A percentile compares a stretch with the other conserved stretches of the same genome.
Evolutionary conservation across 306 rosid species (phyloP).

Genomic region (Castanospermum australe): DNA sequence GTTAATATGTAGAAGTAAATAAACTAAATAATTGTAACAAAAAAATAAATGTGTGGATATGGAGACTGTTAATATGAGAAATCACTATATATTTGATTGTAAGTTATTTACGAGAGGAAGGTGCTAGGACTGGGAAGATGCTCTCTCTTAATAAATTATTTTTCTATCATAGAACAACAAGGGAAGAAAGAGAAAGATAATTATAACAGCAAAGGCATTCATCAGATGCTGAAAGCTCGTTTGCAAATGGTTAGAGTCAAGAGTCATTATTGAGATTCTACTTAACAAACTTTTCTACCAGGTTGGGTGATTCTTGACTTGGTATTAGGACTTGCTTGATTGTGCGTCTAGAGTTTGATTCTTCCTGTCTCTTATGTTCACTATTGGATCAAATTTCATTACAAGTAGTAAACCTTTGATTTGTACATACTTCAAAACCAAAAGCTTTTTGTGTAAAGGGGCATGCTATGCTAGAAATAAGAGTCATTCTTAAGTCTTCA

Average conservation of each 20-base stretch:
- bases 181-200: not conserved
- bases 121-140: conserved; percentile 5
- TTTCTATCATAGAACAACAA: not conserved
- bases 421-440: too few relatives aligned
- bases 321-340: not conserved
- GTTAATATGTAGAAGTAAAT: not conserved
- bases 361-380: not conserved
- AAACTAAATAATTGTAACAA: not conserved
- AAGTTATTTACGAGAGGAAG: not conserved
- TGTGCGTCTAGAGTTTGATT: not conserved
- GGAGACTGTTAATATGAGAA: not conserved
- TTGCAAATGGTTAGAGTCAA: not conserved
- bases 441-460: not conserved
- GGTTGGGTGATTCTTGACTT: not conserved
- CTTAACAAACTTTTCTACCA: not conserved
- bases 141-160: not conserved
- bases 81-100: not conserved
- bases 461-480: not conserved
- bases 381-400: not conserved
- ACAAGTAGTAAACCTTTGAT: not conserved
- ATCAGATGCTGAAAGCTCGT: not conserved
- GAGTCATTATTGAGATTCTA: not conserved
- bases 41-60: not conserved
- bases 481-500: too few relatives aligned
- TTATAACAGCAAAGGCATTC: not conserved